A percentile compares a stretch with the other conserved stretches of the same genome.
Evolutionary conservation across 1,139 yeast genomes (phyloP).

Genomic region (Blastobotrys aristatus): DNA sequence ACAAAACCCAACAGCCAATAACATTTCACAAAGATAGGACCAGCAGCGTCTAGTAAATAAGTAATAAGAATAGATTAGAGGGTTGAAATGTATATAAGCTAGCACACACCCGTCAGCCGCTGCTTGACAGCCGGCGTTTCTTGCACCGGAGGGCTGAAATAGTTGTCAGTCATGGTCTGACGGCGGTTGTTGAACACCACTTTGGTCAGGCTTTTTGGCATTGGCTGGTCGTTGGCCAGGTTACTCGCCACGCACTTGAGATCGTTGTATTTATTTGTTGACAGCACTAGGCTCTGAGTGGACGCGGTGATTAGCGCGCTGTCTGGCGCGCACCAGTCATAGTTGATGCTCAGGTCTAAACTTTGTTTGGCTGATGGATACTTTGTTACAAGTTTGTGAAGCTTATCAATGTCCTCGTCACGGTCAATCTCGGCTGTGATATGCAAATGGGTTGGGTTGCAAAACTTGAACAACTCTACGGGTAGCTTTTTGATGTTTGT

Average conservation of each 20-base stretch:
- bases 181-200: neutral
- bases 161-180: no score
- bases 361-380: neutral
- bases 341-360: neutral
- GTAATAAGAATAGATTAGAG: no score
- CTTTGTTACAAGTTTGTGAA: neutral
- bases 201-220: neutral
- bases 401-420: constrained; percentile 2
- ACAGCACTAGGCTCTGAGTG: neutral
- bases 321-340: constrained; percentile 5
- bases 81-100: neutral
- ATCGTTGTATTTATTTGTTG: constrained; percentile 1
- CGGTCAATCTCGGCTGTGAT: neutral
- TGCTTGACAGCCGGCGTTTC: neutral
- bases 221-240: neutral
- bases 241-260: neutral
- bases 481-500: neutral
- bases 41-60: no score
- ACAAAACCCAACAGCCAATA: no score
- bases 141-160: no score
- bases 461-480: neutral
- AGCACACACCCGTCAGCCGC: neutral
- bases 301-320: neutral
- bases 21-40: no score
- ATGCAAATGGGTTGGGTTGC: neutral